Evolutionary conservation across 1,284 basidiomycete genomes (phyloP), one percentile per base, ranked within the genome.

Genomic region (Pyrrhoderma noxium): DNA sequence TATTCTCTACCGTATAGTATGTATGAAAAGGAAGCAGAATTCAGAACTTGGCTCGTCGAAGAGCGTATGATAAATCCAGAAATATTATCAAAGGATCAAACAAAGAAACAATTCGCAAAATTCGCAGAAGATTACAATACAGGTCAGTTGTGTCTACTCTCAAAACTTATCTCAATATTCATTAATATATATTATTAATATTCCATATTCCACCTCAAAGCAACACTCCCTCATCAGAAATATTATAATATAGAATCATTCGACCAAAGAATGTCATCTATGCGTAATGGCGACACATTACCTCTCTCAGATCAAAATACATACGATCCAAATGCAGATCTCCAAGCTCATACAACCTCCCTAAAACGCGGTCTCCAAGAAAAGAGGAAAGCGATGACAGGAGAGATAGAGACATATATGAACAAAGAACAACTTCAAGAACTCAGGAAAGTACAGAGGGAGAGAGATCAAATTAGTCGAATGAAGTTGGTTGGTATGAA

Each of bases 101-200:
- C 79, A 55, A 85, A 82, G 68, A 92, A 91, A 59, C 85, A 92
- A 59, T 93, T 93, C 64, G 71, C 79, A 4, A 72, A 74, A 16
- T 92, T 81, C 59, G 74, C 81, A 8, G 92, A 94, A 65, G 92
- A 93, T 63, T 94, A 76, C 65, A 94, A 94, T 61, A 94, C 92
- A 18, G 88, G 89, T 83, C 54, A 51, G 72, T 62, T 46, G 37
- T 35, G 3, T 14, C 42, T 16, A 23, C 36, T 37, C 37, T 46
- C 31, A 7, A 35, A 34, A 34, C 34, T 37, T 9, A 18, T 44
- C 9, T n/a, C 25, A 51, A 45, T 43, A 55, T 51, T 36, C 46
- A 13, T 18, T 18, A 36, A 38, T n/a, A 11, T 16, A 25, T 39
- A 3, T 21, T 3, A 1, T 36, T 36, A 16, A 19, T n/a, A n/a